phyloP scores from a whole-genome alignment of 1,139 yeast species.

The Pichia sp. region DNA sequence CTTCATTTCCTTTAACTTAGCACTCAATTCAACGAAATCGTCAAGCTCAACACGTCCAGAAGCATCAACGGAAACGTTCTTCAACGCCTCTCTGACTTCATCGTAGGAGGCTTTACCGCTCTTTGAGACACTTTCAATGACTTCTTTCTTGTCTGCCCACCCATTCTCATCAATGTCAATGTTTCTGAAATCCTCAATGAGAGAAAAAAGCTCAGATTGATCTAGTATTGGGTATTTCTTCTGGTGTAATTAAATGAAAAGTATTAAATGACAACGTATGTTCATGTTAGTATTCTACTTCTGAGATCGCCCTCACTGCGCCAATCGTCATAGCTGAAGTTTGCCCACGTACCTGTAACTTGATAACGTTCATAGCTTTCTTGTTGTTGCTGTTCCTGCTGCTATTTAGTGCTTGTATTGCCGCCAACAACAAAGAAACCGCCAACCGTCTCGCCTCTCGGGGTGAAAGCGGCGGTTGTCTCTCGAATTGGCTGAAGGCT shows the following conservation, averaged over 20 bases:
- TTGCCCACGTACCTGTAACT: conserved; percentile 10
- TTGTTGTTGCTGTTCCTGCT: too few species aligned
- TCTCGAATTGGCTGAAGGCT: too few species aligned
- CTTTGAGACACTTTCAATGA: conserved; percentile 74
- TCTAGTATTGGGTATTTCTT: conserved; percentile 79
- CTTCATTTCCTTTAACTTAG: conserved; percentile 44
- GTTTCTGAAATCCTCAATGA: conserved; percentile 75
- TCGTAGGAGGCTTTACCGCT: conserved; percentile 81
- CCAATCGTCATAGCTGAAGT: too few species aligned
- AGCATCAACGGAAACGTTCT: conserved; percentile 88
- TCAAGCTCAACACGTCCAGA: conserved; percentile 96
- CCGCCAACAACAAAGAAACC: too few species aligned
- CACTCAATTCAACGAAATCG: conserved; percentile 83
- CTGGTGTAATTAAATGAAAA: too few species aligned
- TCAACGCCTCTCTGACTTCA: conserved; percentile 88
- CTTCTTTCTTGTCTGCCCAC: conserved; percentile 90
- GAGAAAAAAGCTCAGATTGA: conserved; percentile 77
- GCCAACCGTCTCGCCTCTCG: too few species aligned
- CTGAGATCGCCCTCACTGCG: too few species aligned
- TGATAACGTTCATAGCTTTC: conserved; percentile 14
- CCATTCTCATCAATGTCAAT: conserved; percentile 92
- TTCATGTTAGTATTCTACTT: too few species aligned
- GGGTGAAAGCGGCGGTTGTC: too few species aligned
- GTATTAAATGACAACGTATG: too few species aligned
- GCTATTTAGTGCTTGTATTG: too few species aligned